Base-by-base conservation (phyloP, 2,329 filamentous ascomycete species). In the Aureobasidium sp. region DNA sequence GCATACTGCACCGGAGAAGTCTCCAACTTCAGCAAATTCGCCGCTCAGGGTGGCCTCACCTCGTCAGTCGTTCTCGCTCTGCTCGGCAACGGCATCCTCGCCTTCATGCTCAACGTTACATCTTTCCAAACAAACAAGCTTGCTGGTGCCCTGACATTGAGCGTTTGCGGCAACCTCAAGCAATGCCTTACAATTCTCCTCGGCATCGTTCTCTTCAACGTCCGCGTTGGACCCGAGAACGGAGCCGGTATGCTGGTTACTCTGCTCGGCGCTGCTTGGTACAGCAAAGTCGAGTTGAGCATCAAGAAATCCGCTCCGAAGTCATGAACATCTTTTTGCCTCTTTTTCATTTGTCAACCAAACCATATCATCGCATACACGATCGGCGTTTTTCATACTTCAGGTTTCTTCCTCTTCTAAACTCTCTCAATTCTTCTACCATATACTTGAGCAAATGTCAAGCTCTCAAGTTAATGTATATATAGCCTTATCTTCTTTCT, bases 241-340 rank as follows among this genome's bases (percentile, higher is more conserved):
- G 82, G 81, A n/a, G 67, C 81, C 15, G 83, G 66, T 47, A 84
- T 84, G 79, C 66, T 74, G 26, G 74, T 84, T 27, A 83, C 83
- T 7, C 76, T 85, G 71, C 66, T 76, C 10, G 83, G 83, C 39
- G 83, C 82, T 9, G 82, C 77, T 13, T 81, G 80, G 71, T 85
- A 85, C 74, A 83, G 80, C 72, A 80, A 80, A 67, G 80, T 83
- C 17, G 82, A 84, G 71, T 72, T 84, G 41, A 77, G 81, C 67
- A 77, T 77, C 68, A 82, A 79, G 72, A 63, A 63, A 52, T 27
- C 61, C n/a, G 57, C 36, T 9, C 44, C 57, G 26, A 58, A 46
- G 27, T 50, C 57, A 32, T 60, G 44, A 50, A 13, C 15, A 26
- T 26, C 36, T 51, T 23, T 15, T 20, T 46, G 29, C 8, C 8